A percentile compares a stretch with the other conserved stretches of the same genome.
Conservation (phyloP, 2,329 filamentous ascomycete genomes). For the Fusarium sp. region DNA sequence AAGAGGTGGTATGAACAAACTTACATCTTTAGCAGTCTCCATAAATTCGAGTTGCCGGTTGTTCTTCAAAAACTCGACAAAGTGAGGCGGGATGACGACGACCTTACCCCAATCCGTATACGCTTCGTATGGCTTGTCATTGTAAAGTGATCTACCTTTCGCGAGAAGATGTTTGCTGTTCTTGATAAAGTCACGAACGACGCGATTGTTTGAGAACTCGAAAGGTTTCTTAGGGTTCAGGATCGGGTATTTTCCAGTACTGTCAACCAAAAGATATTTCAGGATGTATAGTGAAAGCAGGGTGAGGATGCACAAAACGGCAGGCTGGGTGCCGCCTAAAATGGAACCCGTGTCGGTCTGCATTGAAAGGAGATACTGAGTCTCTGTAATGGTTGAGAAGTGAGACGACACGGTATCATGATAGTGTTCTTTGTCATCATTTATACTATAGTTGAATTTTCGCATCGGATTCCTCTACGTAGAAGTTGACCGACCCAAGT, state of each 20-base stretch:
- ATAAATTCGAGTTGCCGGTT: not conserved
- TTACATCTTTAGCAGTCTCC: not conserved
- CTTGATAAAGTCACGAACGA: not conserved
- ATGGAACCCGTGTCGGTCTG: not conserved
- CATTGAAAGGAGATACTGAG: not conserved
- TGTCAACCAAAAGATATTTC: not conserved
- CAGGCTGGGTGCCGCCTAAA: not conserved
- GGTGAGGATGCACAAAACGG: not conserved
- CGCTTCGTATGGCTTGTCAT: not conserved
- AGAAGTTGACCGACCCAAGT: too few species aligned
- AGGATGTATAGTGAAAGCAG: accelerated
- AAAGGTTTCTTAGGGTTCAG: not conserved
- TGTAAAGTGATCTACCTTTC: not conserved
- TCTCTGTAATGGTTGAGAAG: too few species aligned
- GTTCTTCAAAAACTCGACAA: not conserved
- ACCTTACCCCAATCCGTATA: not conserved
- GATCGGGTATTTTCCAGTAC: not conserved
- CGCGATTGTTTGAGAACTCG: not conserved
- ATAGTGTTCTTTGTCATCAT: too few species aligned
- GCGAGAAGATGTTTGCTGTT: not conserved
- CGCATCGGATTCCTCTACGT: too few species aligned
- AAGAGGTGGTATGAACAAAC: not conserved
- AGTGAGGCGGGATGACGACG: not conserved
- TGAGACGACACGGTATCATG: too few species aligned
- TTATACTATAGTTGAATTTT: not conserved